These are phyloP conservation scores for Brassica hybrid DNA, from an alignment of 441 rosid genomes.

Conservation along the genomic window DNA sequence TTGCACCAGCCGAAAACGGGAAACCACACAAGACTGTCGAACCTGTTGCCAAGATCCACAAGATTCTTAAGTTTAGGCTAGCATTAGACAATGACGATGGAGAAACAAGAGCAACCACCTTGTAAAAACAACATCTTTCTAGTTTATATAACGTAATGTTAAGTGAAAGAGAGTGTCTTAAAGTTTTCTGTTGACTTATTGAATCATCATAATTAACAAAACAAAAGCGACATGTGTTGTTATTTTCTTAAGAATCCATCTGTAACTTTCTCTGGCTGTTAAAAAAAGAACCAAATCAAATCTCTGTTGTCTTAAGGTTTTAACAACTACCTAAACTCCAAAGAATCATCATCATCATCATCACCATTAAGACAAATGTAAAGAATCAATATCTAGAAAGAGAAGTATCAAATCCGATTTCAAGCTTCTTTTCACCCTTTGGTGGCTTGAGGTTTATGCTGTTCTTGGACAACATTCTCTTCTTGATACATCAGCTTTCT, in stretches of 20 bases:
- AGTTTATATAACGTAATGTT: too few relatives aligned
- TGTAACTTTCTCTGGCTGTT: conserved; percentile 16
- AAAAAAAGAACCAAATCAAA: not conserved
- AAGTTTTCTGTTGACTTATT: too few relatives aligned
- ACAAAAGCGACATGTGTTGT: not conserved
- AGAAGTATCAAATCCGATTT: not conserved
- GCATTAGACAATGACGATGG: conserved; percentile 44
- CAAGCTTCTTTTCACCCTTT: conserved; percentile 37
- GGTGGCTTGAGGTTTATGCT: conserved; percentile 58
- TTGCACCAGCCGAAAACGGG: conserved; percentile 44
- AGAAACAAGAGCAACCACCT: too few relatives aligned
- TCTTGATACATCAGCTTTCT: conserved; percentile 69
- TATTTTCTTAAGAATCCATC: conserved; percentile 12
- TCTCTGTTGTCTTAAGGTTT: not conserved
- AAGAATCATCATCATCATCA: conserved; percentile 31
- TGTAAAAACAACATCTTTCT: too few relatives aligned
- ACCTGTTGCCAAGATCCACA: conserved; percentile 63
- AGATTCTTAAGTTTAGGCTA: conserved; percentile 65
- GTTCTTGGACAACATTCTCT: conserved; percentile 51
- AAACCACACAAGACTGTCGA: conserved; percentile 56
- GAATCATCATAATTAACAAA: not conserved
- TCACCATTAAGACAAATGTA: not conserved
- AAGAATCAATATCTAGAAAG: conserved; percentile 10
- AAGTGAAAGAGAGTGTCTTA: too few relatives aligned
- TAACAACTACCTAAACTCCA: conserved; percentile 16